Base-by-base conservation (phyloP, 2,329 filamentous ascomycete species). In the Pseudopyricularia cyperi region DNA sequence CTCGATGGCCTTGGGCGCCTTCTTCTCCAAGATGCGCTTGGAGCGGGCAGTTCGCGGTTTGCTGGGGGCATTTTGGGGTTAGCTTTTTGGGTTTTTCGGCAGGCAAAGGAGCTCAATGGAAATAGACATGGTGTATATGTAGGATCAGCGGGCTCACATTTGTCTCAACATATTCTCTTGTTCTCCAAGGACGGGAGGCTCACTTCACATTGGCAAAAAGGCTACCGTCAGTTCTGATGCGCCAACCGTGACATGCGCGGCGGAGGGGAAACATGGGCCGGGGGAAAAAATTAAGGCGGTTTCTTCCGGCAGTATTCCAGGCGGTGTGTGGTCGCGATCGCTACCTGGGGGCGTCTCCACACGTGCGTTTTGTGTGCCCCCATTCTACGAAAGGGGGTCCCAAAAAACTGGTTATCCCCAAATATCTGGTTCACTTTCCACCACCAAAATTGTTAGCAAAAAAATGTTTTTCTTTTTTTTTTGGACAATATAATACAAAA, bases 21-120 rank as follows among this genome's bases (percentile, higher is more conserved):
- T 87, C 71, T 94, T 91, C 67, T 95, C 93, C 65, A 97, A 83
- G 57, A 88, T 90, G 61, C 93, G 85, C 77, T 95, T 95, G 54
- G 89, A 93, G 74, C 93, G 89, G 60, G 91, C 89, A 70, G 79
- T 81, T 57, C 75, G 73, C 58, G 78, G 77, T 69, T 80, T 80
- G 65, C 76, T 80, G 57, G 14, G 14, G 3, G 9, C 17, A 46
- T 22, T 15, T 1, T 17, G n/a, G 5, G 30, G 33, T 49, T 28
- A 46, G 47, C 12, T 37, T 35, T 46, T 11, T 11, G 11, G 19
- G 17, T 17, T 3, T n/a, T 15, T 3, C 26, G 33, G 19, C 17
- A 28, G 17, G n/a, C n/a, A 19, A 15, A 19, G 19, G 22, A 6
- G 22, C 4, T 0, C 6, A 35, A 4, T 17, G 19, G 17, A 5